Evolutionary conservation across 768 basidiomycete genomes (phyloP), one percentile per base, ranked within the genome.

Genomic region (Serpula lacrymans): DNA sequence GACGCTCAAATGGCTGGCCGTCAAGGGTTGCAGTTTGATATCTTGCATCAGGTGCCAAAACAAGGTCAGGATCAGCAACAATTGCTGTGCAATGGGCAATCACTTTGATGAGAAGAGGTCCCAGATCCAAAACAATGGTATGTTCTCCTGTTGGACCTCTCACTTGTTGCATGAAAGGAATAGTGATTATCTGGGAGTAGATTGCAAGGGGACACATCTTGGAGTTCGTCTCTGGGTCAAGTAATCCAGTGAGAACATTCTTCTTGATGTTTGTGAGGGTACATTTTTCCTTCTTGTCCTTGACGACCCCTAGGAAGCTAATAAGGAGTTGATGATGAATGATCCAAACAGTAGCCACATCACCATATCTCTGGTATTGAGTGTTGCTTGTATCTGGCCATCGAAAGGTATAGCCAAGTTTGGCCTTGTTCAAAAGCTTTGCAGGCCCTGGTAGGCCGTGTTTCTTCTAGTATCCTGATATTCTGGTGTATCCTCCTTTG

Each of bases 141-240:
- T 28, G 3, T 18, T 32, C 37, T n/a, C 11, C n/a, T 9, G 31
- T 36, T n/a, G 47, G 42, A 17, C 35, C 42, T 25, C 53, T 53
- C 20, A 63, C 53, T 6, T 18, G n/a, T 11, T 40, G 34, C 46
- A 67, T 51, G 39, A 62, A 64, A 2, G 60, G 63, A 35, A 55
- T 39, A 6, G 45, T 48, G 25, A 67, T 43, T n/a, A 48, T 35
- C 35, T 60, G 47, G n/a, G 43, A 13, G 39, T 62, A 65, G 0
- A 62, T 14, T 2, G 45, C 42, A 10, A 64, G 26, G 10, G 49
- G 57, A 24, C 38, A 45, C 8, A 68, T 48, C 34, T 67, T 64
- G 2, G 58, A 53, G 11, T 49, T 42, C 13, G 62, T 68, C 21
- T 51, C 24, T 11, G 23, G 37, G 38, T 59, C 51, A 6, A 54